phyloP scores from a whole-genome alignment of 2,329 filamentous ascomycete genomes.

The Penicillium sp. region DNA sequence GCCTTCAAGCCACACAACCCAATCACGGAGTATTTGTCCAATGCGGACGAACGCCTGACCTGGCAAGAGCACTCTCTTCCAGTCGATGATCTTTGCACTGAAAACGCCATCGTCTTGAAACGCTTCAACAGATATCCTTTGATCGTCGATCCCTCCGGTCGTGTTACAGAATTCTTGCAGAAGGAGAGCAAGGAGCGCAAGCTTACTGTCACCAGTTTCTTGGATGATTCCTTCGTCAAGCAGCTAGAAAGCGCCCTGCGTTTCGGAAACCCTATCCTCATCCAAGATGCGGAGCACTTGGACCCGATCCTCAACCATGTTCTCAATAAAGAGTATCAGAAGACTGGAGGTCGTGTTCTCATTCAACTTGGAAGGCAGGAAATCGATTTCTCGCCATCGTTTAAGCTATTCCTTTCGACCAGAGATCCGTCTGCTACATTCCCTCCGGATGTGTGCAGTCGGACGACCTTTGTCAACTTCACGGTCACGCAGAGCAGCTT shows the following conservation, averaged over 20 bases:
- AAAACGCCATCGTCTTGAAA: conserved; percentile 96
- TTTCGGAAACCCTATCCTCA: conserved; percentile 97
- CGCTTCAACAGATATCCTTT: conserved; percentile 98
- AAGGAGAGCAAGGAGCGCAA: conserved; percentile 92
- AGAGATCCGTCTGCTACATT: conserved; percentile 95
- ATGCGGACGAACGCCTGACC: conserved; percentile 87
- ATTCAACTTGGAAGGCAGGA: conserved; percentile 99
- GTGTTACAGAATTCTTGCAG: conserved; percentile 92
- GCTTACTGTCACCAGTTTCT: conserved; percentile 94
- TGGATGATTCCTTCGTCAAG: conserved; percentile 97
- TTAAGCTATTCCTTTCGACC: conserved; percentile 93
- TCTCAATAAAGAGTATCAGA: conserved; percentile 99
- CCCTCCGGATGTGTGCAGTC: conserved; percentile 94
- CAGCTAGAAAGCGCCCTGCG: conserved; percentile 95
- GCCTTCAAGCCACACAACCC: conserved; percentile 92
- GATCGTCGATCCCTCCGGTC: conserved; percentile 95
- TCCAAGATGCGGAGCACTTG: conserved; percentile 95
- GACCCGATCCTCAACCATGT: conserved; percentile 98
- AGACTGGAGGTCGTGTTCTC: conserved; percentile 94
- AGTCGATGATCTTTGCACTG: conserved; percentile 95
- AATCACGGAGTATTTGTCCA: conserved; percentile 94
- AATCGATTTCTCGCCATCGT: conserved; percentile 97
- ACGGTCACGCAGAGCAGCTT: conserved; percentile 98
- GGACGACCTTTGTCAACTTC: conserved; percentile 99
- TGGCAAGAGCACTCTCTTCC: conserved; percentile 96